Conservation (phyloP, 2,329 filamentous ascomycete species). For the Beauveria australis region DNA sequence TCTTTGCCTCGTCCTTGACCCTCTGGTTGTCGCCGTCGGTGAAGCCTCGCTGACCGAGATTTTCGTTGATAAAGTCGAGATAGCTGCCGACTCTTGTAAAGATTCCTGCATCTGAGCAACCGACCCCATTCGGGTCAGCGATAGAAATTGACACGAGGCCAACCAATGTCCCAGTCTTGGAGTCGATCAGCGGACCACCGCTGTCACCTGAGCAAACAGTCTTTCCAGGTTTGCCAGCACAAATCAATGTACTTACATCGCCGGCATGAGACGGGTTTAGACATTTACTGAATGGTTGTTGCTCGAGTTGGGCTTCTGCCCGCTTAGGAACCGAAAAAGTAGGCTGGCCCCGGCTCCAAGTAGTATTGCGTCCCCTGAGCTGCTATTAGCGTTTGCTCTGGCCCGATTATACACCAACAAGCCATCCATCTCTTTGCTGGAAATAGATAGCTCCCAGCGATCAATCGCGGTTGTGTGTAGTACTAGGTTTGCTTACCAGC, state of each 20-base stretch:
- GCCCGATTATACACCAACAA: not conserved
- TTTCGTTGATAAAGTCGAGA: not conserved
- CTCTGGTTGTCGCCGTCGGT: not conserved
- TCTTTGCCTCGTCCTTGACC: not conserved
- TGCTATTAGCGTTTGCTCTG: not conserved
- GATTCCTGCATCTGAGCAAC: not conserved
- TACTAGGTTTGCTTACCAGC: not conserved
- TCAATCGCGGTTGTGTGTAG: not conserved
- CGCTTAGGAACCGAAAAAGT: not conserved
- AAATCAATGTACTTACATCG: not conserved
- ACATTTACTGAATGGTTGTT: not conserved
- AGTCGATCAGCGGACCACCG: not conserved
- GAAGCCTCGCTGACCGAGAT: not conserved
- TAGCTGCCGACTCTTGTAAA: not conserved
- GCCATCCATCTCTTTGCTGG: not conserved
- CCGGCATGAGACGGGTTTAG: rapidly evolving
- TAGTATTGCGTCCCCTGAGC: not conserved
- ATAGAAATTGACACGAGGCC: not conserved
- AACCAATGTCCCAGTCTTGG: not conserved
- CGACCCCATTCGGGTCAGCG: not conserved
- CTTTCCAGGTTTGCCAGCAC: not conserved
- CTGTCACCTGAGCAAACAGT: not conserved
- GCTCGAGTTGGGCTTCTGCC: not conserved
- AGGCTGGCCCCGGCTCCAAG: not conserved
- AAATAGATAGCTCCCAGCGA: not conserved